A percentile compares a stretch with the other conserved stretches of the same genome.
Evolutionary conservation across 352 stramenopile genomes (phyloP).

Genomic region (Phytopythium aichiense): DNA sequence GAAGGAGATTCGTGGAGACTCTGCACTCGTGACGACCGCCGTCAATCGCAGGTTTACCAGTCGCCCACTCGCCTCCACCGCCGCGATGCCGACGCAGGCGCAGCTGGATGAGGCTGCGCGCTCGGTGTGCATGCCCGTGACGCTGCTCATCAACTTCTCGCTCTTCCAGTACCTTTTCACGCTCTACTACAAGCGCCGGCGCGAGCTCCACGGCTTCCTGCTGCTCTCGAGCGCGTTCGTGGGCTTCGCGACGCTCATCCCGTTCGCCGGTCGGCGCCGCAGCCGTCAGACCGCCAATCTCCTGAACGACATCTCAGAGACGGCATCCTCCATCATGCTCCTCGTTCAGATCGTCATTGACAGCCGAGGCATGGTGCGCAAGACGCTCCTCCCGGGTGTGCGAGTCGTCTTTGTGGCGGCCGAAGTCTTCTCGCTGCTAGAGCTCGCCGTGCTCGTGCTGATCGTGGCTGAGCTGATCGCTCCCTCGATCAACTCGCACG

Average conservation of each 20-base stretch:
- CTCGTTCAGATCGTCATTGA: constrained; percentile 37
- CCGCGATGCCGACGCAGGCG: background rate
- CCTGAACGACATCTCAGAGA: constrained; percentile 36
- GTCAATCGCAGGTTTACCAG: too few species aligned
- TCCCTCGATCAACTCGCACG: constrained; percentile 1
- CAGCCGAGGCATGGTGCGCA: constrained; percentile 14
- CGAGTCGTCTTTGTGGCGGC: constrained; percentile 11
- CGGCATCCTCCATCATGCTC: constrained; percentile 25
- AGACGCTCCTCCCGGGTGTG: constrained; percentile 21
- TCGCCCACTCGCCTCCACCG: too few species aligned
- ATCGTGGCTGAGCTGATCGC: constrained; percentile 2
- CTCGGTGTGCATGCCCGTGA: constrained; percentile 20
- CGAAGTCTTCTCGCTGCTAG: background rate
- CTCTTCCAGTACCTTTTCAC: constrained; percentile 32
- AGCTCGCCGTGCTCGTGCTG: constrained; percentile 6
- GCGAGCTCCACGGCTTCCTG: constrained; percentile 20
- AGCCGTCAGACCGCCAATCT: too few species aligned
- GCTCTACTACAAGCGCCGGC: constrained; percentile 20
- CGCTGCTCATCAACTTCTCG: constrained; percentile 26
- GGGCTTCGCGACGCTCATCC: constrained; percentile 15
- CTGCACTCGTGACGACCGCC: too few species aligned
- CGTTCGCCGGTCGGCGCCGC: background rate
- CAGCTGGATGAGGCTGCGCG: background rate
- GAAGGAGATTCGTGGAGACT: too few species aligned
- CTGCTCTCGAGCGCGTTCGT: constrained; percentile 18